A percentile compares a stretch with the other conserved stretches of the same genome.
Conservation (phyloP, 345 rosid genomes). For the Gossypium sturtianum region DNA sequence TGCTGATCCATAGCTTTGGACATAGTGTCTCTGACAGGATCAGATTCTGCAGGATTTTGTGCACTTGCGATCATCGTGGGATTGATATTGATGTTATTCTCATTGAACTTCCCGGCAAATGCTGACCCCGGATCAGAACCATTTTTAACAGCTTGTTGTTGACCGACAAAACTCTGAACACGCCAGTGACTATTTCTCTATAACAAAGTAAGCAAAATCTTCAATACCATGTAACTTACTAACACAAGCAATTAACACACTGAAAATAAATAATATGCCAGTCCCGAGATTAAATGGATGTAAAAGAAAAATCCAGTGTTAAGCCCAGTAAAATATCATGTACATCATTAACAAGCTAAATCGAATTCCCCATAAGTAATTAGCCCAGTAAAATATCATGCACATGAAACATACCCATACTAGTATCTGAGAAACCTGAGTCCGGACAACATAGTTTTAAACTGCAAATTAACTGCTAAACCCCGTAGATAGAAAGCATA, state of each 20-base stretch:
- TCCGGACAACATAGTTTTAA: neutral
- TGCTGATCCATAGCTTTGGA: slow-evolving; percentile 49
- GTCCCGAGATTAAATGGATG: neutral
- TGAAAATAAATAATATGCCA: neutral
- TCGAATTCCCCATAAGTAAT: neutral
- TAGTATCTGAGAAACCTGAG: neutral
- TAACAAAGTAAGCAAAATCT: slow-evolving; percentile 14
- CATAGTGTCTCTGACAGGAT: slow-evolving; percentile 38
- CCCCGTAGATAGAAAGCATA: neutral
- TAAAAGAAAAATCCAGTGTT: neutral
- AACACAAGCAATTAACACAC: slow-evolving; percentile 1
- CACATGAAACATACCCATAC: neutral
- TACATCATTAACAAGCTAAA: neutral
- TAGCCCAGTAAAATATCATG: neutral
- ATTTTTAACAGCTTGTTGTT: slow-evolving; percentile 56
- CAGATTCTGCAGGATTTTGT: slow-evolving; percentile 54
- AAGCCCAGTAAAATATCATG: neutral
- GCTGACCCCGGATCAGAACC: slow-evolving; percentile 63
- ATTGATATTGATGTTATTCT: slow-evolving; percentile 33
- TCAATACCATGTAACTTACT: neutral
- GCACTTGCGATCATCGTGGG: slow-evolving; percentile 39
- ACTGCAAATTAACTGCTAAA: neutral
- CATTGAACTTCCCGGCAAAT: slow-evolving; percentile 70
- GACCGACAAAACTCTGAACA: slow-evolving; percentile 53
- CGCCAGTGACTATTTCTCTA: slow-evolving; percentile 98